Evolutionary conservation across 768 basidiomycete genomes (phyloP).

Genomic region (Paxillus rubicundulus): DNA sequence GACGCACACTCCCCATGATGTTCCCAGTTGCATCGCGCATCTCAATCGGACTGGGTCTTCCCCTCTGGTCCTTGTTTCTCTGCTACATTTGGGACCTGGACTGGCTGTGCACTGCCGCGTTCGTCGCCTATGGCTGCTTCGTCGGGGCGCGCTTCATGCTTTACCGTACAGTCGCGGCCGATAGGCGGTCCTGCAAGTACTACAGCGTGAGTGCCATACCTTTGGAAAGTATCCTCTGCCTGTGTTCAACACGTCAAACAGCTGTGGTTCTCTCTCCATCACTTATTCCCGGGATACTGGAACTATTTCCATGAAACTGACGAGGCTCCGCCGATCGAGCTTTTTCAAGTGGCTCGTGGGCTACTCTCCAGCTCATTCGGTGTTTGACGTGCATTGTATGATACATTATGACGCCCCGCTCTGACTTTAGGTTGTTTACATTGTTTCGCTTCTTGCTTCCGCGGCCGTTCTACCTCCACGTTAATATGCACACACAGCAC

Average conservation of each 20-base stretch:
- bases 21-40: constrained; percentile 38
- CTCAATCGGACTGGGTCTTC: constrained; percentile 33
- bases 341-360: constrained; percentile 19
- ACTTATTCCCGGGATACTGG: constrained; percentile 37
- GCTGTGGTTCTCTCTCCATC: constrained; percentile 37
- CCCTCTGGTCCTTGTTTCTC: constrained; percentile 38
- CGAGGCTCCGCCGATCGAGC: constrained; percentile 12
- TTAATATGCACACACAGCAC: too few species aligned
- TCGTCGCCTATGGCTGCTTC: constrained; percentile 32
- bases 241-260: not conserved
- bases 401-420: too few species aligned
- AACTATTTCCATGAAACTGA: constrained; percentile 27
- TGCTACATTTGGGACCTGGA: constrained; percentile 37
- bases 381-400: too few species aligned
- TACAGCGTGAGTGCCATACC: constrained; percentile 33
- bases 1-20: constrained; percentile 44
- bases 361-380: constrained; percentile 13
- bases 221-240: too few species aligned
- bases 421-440: too few species aligned
- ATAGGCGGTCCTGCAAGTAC: constrained; percentile 36
- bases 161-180: constrained; percentile 26
- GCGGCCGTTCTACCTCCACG: too few species aligned
- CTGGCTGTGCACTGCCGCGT: constrained; percentile 18
- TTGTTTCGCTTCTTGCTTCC: too few species aligned
- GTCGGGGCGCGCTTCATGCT: constrained; percentile 36